Conservation (phyloP, 306 rosid species). For the Nissolia schottii region DNA sequence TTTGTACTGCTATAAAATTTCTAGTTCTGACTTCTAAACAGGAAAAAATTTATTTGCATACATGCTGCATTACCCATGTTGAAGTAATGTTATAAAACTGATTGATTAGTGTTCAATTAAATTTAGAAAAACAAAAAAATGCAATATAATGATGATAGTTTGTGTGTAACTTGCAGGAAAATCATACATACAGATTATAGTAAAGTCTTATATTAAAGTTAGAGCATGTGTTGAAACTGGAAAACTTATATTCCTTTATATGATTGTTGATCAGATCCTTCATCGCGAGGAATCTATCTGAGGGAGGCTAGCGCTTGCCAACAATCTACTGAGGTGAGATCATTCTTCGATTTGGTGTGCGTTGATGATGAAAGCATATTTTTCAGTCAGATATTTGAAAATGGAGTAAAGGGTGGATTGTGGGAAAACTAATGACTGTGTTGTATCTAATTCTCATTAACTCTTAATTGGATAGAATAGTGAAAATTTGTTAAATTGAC, state of each 20-base stretch:
- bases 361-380: background rate
- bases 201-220: background rate
- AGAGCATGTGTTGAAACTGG: conserved; percentile 1
- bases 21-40: background rate
- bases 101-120: background rate
- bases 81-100: background rate
- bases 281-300: conserved; percentile 81
- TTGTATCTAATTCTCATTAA: background rate
- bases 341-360: conserved; percentile 24
- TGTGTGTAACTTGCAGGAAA: conserved; percentile 5
- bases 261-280: conserved; percentile 55
- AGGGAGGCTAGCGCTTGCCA: conserved; percentile 78
- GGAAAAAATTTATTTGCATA: background rate
- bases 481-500: background rate
- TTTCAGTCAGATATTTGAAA: conserved; percentile 11
- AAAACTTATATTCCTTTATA: conserved; percentile 1
- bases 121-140: background rate
- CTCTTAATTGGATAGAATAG: background rate
- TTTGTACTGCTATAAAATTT: background rate
- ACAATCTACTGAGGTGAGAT: conserved; percentile 77
- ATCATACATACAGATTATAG: background rate
- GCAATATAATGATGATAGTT: background rate
- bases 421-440: background rate
- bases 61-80: background rate
- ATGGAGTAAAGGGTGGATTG: background rate